phyloP scores from a whole-genome alignment of 2,329 filamentous ascomycete genomes.

The Alternaria metachromatica region DNA sequence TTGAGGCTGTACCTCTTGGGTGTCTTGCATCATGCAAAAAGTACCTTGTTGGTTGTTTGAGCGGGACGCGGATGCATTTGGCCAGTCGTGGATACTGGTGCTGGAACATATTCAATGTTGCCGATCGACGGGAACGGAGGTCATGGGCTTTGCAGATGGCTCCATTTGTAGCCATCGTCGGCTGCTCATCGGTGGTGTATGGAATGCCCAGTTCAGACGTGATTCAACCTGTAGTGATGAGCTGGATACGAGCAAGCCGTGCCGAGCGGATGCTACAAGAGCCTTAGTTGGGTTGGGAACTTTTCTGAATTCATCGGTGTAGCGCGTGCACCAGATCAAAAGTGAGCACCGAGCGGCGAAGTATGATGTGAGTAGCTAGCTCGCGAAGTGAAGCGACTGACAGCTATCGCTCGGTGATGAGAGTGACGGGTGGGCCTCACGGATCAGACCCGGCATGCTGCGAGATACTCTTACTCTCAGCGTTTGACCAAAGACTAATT shows the following conservation, averaged over 20 bases:
- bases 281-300: background rate
- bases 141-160: background rate
- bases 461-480: background rate
- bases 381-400: background rate
- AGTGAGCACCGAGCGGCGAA: background rate
- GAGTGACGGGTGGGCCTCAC: background rate
- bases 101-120: background rate
- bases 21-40: background rate
- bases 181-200: background rate
- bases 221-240: background rate
- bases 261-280: background rate
- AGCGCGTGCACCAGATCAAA: background rate
- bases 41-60: background rate
- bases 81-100: background rate
- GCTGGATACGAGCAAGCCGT: background rate
- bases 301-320: background rate
- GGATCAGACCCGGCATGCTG: background rate
- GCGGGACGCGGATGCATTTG: background rate
- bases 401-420: background rate
- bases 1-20: background rate
- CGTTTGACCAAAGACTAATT: background rate
- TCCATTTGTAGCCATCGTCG: background rate
- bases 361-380: slow-evolving; percentile 12
- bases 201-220: background rate
- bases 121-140: background rate